Evolutionary conservation across 495 filamentous ascomycete genomes (phyloP), one percentile per base, ranked within the genome.

Genomic region (Trichoderma reesei): DNA sequence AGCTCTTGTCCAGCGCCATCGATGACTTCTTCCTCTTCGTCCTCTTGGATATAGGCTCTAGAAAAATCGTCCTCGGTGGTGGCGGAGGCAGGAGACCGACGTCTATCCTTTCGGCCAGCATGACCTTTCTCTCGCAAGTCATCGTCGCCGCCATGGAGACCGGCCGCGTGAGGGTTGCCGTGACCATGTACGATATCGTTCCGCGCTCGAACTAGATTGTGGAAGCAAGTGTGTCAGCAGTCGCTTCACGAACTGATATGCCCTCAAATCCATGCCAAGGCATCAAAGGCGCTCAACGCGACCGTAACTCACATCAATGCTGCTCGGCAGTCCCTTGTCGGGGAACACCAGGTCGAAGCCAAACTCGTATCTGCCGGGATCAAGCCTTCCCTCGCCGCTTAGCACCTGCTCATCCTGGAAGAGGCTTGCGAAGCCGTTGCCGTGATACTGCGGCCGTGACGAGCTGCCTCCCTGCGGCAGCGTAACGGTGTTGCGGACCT

Each of bases 341-440:
- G 95, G 91, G 60, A 85, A 83, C 39, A 87, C 79, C 71, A 96
- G 82, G 71, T 96, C 90, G 65, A 97, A 98, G 59, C 90, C 86
- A 74, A 98, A 98, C 69, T 94, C 89, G 71, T 96, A 98, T 60
- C 89, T 81, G 13, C 91, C 90, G 61, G 89, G 83, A 63, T 91
- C 89, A 36, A 98, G 80, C 67, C 89, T 84, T 5, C 94, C 92
- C 64, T 97, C 92, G 31, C 92, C 93, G 70, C 92, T 96, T 42
- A 98, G 81, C 16, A 93, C 87, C 64, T 88, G 80, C 72, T 98
- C 91, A 70, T 98, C 92, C 73, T 93, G 88, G 68, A 97, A 98
- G 48, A 98, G 75, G 7, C 87, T 90, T 11, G 88, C 88, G 70
- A 90, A 83, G 33, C 92, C 92, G 78, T 92, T 90, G 39, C 88